Conservation (phyloP, 768 basidiomycete species). For the Auricularia heimuer region DNA sequence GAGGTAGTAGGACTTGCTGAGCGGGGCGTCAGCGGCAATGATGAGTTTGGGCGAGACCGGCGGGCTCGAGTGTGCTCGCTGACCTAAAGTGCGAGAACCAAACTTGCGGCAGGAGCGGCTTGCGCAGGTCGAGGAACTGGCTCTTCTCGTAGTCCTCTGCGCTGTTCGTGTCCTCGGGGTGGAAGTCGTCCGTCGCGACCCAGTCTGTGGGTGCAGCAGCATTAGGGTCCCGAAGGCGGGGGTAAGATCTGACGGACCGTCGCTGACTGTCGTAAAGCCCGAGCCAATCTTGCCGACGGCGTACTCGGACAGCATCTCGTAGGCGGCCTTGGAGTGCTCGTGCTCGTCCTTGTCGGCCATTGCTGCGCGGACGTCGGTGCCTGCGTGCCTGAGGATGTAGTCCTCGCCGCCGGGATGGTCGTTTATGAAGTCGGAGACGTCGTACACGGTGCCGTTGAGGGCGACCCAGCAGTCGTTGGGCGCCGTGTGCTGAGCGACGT, state of each 20-base stretch:
- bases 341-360: conserved; percentile 81
- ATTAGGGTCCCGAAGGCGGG: conserved; percentile 3
- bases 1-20: conserved; percentile 88
- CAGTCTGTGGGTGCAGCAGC: conserved; percentile 45
- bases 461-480: conserved; percentile 71
- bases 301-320: conserved; percentile 85
- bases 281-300: conserved; percentile 73
- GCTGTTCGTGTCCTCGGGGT: conserved; percentile 82
- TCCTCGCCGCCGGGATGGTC: conserved; percentile 98
- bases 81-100: conserved; percentile 81
- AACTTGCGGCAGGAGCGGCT: conserved; percentile 78
- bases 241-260: conserved; percentile 42
- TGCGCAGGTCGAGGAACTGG: conserved; percentile 82
- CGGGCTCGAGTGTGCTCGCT: conserved; percentile 9
- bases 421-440: conserved; percentile 71
- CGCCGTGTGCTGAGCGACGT: conserved; percentile 56
- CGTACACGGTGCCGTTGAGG: conserved; percentile 75
- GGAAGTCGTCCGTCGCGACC: conserved; percentile 82
- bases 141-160: conserved; percentile 77
- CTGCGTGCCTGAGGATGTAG: conserved; percentile 71
- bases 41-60: background rate
- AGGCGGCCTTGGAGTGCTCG: conserved; percentile 85
- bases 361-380: conserved; percentile 65
- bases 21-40: conserved; percentile 3
- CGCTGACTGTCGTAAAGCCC: conserved; percentile 63